Conservation (phyloP, 768 basidiomycete genomes). For the Lentinula sp. region DNA sequence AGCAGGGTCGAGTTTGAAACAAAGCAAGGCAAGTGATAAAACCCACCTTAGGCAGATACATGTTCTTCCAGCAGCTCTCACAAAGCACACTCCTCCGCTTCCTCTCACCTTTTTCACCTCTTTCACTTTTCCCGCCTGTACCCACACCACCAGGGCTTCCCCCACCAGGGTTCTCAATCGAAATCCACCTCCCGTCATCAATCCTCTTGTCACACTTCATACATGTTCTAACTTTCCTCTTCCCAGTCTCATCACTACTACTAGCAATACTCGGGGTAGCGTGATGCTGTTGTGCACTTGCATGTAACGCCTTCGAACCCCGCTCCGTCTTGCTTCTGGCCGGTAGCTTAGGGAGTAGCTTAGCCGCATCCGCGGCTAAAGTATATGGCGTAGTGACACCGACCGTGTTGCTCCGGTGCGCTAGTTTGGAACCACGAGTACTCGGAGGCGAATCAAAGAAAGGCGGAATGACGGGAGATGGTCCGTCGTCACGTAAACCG, state of each 20-base stretch:
- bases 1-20: not conserved
- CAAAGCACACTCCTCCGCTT: conserved; percentile 50
- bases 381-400: conserved; percentile 30
- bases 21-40: not conserved
- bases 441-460: not conserved
- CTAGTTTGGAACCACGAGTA: conserved; percentile 5
- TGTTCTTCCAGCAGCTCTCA: conserved; percentile 91
- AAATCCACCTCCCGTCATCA: conserved; percentile 79
- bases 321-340: conserved; percentile 44
- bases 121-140: not conserved
- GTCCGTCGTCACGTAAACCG: conserved; percentile 1
- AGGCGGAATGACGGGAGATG: not conserved
- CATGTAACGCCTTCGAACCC: conserved; percentile 7
- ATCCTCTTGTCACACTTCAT: conserved; percentile 64
- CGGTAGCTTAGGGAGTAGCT: conserved; percentile 47
- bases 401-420: conserved; percentile 48
- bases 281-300: conserved; percentile 18
- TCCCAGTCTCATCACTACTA: conserved; percentile 17
- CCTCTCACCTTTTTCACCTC: not conserved
- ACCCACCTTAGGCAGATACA: conserved; percentile 88
- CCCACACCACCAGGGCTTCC: conserved; percentile 14
- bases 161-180: conserved; percentile 54
- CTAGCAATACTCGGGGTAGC: conserved; percentile 3
- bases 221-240: conserved; percentile 40
- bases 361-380: conserved; percentile 23